Base-by-base conservation (phyloP, 164 flowering plant species). In the Akebia trifoliata region DNA sequence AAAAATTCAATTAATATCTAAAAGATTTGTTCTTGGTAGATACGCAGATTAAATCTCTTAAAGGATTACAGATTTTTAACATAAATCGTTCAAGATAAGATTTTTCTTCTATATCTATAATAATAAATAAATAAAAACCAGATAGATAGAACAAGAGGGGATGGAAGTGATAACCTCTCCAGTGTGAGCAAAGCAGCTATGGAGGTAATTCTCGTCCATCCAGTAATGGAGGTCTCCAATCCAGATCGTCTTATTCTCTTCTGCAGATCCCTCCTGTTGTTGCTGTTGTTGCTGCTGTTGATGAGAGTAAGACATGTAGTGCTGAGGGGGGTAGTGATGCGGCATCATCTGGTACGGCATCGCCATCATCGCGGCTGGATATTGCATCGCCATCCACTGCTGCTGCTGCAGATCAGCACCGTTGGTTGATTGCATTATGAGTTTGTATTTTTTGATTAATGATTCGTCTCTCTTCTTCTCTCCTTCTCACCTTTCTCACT, bases 191-290 rank as follows among this genome's bases (percentile, higher is more conserved):
- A 90, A 90, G 72, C 94, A 86, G 62, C 37, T 64, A 28, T 85
- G 80, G 17, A 90, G 81, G 60, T 87, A 90, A 66, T 65, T 78
- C 75, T 90, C 97, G 56, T 90, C 97, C 97, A 90, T 90, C 97
- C 95, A 90, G 45, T 75, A 80, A 49, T 77, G 78, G 30, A 90
- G 80, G 57, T 90, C 97, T 4, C 97, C 97, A 25, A 86, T 74
- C 97, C 97, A 90, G 55, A 90, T 69, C 60, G 89, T 85, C 75
- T 76, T 78, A 54, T 90, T 90, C 60, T 82, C 87, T 9, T 76
- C 73, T 35, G 50, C 34, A 4, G 77, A 67, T 55, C 74, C 71
- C 55, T 58, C 69, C 45, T 42, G 66, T 59, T 61, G 77, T 51
- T 49, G 73, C 6, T 50, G 77, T 4, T 30, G 72, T 2, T 50